A percentile compares a stretch with the other conserved stretches of the same genome.
These are phyloP conservation scores for Ascochyta pisi DNA, from an alignment of 2,329 filamentous ascomycete species.

Conservation along the genomic window DNA sequence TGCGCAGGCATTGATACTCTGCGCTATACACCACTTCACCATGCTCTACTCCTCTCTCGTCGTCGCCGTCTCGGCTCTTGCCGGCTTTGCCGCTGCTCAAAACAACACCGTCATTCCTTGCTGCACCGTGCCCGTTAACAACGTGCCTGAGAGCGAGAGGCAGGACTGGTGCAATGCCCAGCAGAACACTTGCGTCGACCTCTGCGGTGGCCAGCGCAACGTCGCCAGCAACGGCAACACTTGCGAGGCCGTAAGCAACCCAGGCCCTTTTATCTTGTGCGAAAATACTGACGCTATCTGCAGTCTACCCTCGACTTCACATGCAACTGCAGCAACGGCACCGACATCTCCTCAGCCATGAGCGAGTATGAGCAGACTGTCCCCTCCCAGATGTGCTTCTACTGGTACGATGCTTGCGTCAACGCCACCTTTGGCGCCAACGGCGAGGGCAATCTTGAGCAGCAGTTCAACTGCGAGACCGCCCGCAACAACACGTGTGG, in stretches of 20 bases:
- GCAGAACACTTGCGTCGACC: slow-evolving; percentile 64
- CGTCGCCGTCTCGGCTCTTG: slow-evolving; percentile 55
- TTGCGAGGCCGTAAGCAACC: slow-evolving; percentile 62
- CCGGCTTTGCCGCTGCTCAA: slow-evolving; percentile 55
- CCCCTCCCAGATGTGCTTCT: slow-evolving; percentile 66
- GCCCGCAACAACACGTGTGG: slow-evolving; percentile 58
- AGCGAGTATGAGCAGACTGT: slow-evolving; percentile 64
- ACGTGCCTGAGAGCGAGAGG: slow-evolving; percentile 47
- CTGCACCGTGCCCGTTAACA: slow-evolving; percentile 53
- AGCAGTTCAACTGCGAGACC: slow-evolving; percentile 55
- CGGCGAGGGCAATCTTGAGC: slow-evolving; percentile 43
- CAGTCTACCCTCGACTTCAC: slow-evolving; percentile 61
- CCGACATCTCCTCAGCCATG: slow-evolving; percentile 52
- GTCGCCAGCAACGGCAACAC: slow-evolving; percentile 56
- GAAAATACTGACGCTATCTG: slow-evolving; percentile 30
- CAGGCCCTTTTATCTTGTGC: no score
- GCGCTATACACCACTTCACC: slow-evolving; percentile 34
- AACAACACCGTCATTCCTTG: slow-evolving; percentile 48
- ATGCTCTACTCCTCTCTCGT: slow-evolving; percentile 59
- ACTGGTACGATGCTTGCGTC: slow-evolving; percentile 56
- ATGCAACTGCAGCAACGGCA: slow-evolving; percentile 65
- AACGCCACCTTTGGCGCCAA: slow-evolving; percentile 33
- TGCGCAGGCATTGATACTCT: slow-evolving; percentile 48
- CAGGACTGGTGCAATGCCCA: slow-evolving; percentile 65
- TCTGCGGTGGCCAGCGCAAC: slow-evolving; percentile 60